Conservation (phyloP, 306 rosid species). For the Ochetophila trinervis region DNA sequence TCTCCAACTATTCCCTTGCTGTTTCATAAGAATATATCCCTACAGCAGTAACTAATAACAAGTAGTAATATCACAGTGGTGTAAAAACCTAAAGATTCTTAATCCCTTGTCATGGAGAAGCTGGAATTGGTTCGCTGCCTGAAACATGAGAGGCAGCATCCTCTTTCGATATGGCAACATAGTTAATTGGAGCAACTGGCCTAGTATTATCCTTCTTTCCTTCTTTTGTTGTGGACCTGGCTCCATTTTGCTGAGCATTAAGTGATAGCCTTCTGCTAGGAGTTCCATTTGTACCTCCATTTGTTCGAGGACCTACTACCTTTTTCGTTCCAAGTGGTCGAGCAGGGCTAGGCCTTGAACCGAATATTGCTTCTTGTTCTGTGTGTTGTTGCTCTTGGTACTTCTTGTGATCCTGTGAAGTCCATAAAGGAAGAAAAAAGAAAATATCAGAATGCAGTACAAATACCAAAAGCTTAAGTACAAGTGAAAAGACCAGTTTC, state of each 20-base stretch:
- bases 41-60: slow-evolving; percentile 46
- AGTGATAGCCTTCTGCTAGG: slow-evolving; percentile 86
- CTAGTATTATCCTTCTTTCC: slow-evolving; percentile 60
- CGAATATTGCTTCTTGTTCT: slow-evolving; percentile 70
- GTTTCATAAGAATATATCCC: slow-evolving; percentile 55
- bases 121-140: slow-evolving; percentile 60
- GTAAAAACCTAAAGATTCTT: slow-evolving; percentile 27
- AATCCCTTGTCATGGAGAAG: slow-evolving; percentile 52
- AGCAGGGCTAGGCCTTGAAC: slow-evolving; percentile 82
- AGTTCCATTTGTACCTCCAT: slow-evolving; percentile 82
- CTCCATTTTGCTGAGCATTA: slow-evolving; percentile 82
- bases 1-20: slow-evolving; percentile 33
- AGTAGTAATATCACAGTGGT: slow-evolving; percentile 34
- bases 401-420: slow-evolving; percentile 87
- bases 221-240: slow-evolving; percentile 66
- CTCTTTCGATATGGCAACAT: slow-evolving; percentile 80
- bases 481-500: neutral
- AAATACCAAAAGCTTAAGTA: slow-evolving; percentile 6
- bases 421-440: neutral
- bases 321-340: slow-evolving; percentile 74
- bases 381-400: slow-evolving; percentile 69
- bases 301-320: slow-evolving; percentile 71
- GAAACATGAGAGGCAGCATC: slow-evolving; percentile 78
- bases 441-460: neutral
- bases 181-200: slow-evolving; percentile 77